Conservation (phyloP, 2,329 filamentous ascomycete species). For the Pseudocercospora fuligena region DNA sequence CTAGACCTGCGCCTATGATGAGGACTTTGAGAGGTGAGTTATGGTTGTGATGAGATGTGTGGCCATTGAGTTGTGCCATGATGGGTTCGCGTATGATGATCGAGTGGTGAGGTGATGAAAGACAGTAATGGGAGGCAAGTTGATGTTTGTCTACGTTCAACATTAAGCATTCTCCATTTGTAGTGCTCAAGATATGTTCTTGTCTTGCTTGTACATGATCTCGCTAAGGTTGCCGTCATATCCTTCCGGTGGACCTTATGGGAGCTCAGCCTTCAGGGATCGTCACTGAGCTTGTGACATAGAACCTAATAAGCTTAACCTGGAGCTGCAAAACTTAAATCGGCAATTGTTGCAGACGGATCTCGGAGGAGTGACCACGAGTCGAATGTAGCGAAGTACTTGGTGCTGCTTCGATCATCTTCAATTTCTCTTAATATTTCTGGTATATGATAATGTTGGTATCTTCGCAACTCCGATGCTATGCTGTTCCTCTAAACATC, state of each 20-base stretch:
- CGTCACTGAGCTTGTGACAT: not conserved
- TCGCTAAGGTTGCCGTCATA: not conserved
- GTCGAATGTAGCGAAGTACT: not conserved
- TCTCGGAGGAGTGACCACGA: not conserved
- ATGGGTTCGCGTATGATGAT: not conserved
- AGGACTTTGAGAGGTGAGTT: constrained; percentile 10
- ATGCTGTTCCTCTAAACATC: not conserved
- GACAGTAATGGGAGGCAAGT: not conserved
- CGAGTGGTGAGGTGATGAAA: not conserved
- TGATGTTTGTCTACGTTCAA: not conserved
- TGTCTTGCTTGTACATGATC: not conserved
- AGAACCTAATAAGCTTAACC: not conserved
- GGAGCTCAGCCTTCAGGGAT: not conserved
- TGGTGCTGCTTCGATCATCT: not conserved
- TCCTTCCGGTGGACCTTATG: not conserved
- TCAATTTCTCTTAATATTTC: not conserved
- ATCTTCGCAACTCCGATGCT: not conserved
- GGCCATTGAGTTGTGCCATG: not conserved
- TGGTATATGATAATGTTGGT: not conserved
- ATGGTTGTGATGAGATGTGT: not conserved
- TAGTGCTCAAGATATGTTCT: not conserved
- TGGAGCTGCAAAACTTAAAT: not conserved
- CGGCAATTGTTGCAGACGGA: not conserved
- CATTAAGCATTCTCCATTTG: not conserved
- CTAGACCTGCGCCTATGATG: constrained; percentile 43